These are phyloP conservation scores for Fraxinus paxiana DNA, from an alignment of 305 asterid species.

Conservation along the genomic window DNA sequence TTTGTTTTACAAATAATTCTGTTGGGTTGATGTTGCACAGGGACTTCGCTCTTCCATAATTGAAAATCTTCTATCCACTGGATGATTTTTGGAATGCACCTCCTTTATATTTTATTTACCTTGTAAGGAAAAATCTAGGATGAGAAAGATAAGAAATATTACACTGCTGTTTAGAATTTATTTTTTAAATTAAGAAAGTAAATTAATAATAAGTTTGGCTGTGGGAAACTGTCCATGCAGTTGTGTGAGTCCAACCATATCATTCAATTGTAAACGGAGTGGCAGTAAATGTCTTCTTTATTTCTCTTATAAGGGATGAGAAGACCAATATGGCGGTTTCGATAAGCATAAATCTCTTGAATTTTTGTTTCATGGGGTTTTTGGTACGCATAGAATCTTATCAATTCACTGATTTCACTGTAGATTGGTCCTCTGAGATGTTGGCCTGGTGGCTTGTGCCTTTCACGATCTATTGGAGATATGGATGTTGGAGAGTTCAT, in stretches of 20 bases:
- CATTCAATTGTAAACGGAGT: background rate
- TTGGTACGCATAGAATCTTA: constrained; percentile 3
- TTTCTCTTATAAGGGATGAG: background rate
- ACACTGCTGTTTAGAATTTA: background rate
- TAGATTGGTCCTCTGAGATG: constrained; percentile 97
- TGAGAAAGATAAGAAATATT: background rate
- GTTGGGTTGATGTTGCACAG: background rate
- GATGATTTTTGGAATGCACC: background rate
- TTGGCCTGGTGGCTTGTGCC: constrained; percentile 99
- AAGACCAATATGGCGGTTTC: background rate
- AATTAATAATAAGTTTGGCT: background rate
- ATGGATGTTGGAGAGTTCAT: constrained; percentile 98
- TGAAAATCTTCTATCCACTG: background rate
- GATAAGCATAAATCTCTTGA: background rate
- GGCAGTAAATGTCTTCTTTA: background rate
- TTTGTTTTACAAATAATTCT: background rate
- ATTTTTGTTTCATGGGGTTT: background rate
- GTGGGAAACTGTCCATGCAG: background rate
- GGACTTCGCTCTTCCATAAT: background rate
- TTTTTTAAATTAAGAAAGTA: background rate
- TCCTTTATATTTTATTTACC: background rate
- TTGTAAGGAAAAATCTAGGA: background rate
- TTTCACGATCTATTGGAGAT: constrained; percentile 96
- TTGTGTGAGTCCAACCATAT: background rate
- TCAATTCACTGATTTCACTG: constrained; percentile 18